Evolutionary conservation across 2,329 filamentous ascomycete species (phyloP).

Genomic region (Fusarium multiceps): DNA sequence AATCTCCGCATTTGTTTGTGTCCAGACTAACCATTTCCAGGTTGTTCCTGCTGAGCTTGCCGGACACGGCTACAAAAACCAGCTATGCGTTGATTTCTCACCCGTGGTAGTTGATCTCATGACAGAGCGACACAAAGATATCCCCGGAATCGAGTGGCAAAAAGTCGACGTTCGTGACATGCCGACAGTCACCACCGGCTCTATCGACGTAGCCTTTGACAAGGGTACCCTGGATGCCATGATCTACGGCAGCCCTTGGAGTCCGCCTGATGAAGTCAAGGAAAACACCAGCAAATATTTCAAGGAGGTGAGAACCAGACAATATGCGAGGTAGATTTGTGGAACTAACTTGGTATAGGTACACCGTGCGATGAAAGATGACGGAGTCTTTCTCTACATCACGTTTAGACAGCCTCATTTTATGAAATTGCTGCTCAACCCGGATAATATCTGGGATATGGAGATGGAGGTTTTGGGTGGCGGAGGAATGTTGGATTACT

Average conservation of each 20-base stretch:
- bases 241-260: slow-evolving; percentile 8
- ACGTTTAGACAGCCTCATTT: slow-evolving; percentile 9
- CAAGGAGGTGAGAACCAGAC: background rate
- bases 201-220: slow-evolving; percentile 5
- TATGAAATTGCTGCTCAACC: background rate
- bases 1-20: accelerated
- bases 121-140: background rate
- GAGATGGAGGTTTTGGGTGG: background rate
- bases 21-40: background rate
- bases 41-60: background rate
- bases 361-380: background rate
- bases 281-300: slow-evolving; percentile 1
- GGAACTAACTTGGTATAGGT: background rate
- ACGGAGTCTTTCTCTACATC: background rate
- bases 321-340: too few species aligned
- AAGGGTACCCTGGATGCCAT: slow-evolving; percentile 4
- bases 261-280: background rate
- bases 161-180: background rate
- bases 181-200: background rate
- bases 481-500: background rate
- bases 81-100: slow-evolving; percentile 2
- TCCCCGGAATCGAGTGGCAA: background rate
- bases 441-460: slow-evolving; percentile 1
- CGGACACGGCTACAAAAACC: background rate
- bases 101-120: background rate